Evolutionary conservation across 768 basidiomycete species (phyloP).

Genomic region (Leccinum variicolor): DNA sequence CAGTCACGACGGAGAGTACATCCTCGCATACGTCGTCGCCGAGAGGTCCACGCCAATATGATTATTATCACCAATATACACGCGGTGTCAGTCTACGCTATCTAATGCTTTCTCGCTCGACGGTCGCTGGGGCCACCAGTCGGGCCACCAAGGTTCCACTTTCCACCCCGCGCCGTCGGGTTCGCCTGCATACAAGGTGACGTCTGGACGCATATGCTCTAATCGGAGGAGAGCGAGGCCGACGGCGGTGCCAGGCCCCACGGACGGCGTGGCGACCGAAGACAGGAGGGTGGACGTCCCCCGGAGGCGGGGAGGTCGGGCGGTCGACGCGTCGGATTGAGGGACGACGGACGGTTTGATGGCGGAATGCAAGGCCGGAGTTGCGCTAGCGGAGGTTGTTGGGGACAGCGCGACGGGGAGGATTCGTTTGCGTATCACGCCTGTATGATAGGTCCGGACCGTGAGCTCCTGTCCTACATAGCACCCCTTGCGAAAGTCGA

Average conservation of each 20-base stretch:
- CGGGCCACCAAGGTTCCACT: slow-evolving; percentile 68
- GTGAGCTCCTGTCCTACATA: slow-evolving; percentile 98
- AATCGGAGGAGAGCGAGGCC: slow-evolving; percentile 80
- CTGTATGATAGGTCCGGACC: slow-evolving; percentile 94
- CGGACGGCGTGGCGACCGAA: slow-evolving; percentile 35
- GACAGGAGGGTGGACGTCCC: slow-evolving; percentile 75
- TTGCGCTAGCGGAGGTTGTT: slow-evolving; percentile 20
- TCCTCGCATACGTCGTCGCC: slow-evolving; percentile 63
- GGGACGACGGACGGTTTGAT: slow-evolving; percentile 24
- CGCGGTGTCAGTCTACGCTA: slow-evolving; percentile 13
- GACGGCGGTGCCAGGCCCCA: slow-evolving; percentile 35
- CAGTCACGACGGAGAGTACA: slow-evolving; percentile 81
- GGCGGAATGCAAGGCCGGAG: slow-evolving; percentile 18
- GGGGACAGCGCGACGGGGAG: slow-evolving; percentile 65
- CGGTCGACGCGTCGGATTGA: slow-evolving; percentile 29
- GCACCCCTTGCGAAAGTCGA: slow-evolving; percentile 97
- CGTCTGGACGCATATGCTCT: slow-evolving; percentile 52
- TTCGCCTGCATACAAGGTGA: slow-evolving; percentile 17
- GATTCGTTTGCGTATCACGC: slow-evolving; percentile 85
- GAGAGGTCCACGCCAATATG: slow-evolving; percentile 32
- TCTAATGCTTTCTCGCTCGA: slow-evolving; percentile 16
- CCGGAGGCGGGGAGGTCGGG: slow-evolving; percentile 52
- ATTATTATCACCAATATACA: neutral
- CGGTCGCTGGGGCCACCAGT: slow-evolving; percentile 51
- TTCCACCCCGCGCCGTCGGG: slow-evolving; percentile 28